Conservation (phyloP, 83 land plant species). For the Larix sibirica region DNA sequence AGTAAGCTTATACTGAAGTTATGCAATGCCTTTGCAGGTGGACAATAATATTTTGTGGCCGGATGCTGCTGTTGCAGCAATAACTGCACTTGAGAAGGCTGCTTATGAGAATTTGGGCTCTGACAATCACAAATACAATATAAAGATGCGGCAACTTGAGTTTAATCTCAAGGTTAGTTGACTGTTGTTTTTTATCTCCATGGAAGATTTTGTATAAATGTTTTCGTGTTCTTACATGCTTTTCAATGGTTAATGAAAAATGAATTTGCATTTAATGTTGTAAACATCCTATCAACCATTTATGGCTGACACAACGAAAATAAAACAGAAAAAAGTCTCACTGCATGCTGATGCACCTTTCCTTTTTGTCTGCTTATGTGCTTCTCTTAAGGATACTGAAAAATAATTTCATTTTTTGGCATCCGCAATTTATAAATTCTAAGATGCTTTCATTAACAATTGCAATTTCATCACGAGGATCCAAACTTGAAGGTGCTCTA, state of each 20-base stretch:
- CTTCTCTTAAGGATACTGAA: too few species aligned
- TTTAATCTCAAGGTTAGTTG: slow-evolving; percentile 83
- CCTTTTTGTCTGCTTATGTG: too few species aligned
- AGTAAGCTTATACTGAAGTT: background rate
- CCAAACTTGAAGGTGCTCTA: background rate
- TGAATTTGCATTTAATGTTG: background rate
- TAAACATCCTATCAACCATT: background rate
- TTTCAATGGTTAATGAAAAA: background rate
- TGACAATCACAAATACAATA: slow-evolving; percentile 87
- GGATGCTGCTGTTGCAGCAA: slow-evolving; percentile 63
- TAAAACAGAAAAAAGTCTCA: too few species aligned
- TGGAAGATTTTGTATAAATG: background rate
- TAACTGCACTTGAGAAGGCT: slow-evolving; percentile 71
- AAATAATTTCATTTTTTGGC: too few species aligned
- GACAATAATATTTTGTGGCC: slow-evolving; percentile 62
- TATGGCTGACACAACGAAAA: too few species aligned
- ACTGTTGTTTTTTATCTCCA: slow-evolving; percentile 1
- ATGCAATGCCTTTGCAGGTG: slow-evolving; percentile 45
- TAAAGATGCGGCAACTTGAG: slow-evolving; percentile 81
- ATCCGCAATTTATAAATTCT: background rate
- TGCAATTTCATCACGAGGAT: background rate
- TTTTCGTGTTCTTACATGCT: background rate
- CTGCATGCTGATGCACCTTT: too few species aligned
- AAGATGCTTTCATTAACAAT: too few species aligned
- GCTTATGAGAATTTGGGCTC: slow-evolving; percentile 65